A percentile compares a stretch with the other conserved stretches of the same genome.
phyloP scores from a whole-genome alignment of 768 basidiomycete species.

The Sutorius australiensis region DNA sequence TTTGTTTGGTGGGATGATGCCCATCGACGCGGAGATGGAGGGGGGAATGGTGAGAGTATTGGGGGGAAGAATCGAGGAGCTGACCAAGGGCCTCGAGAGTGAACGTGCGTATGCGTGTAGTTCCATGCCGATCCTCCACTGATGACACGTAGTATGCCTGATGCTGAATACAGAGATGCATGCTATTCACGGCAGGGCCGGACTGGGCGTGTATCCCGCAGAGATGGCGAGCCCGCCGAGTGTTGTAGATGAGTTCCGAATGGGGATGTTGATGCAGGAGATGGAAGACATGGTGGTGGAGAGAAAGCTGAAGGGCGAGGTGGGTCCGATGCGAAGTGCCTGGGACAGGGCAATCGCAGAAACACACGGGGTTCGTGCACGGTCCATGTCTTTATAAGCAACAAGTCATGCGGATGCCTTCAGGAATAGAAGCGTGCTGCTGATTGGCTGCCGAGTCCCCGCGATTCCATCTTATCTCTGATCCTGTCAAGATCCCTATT shows the following conservation, averaged over 20 bases:
- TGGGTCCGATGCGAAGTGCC: conserved; percentile 51
- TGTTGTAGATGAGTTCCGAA: conserved; percentile 32
- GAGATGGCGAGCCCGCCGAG: conserved; percentile 1
- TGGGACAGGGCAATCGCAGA: conserved; percentile 45
- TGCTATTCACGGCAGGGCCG: conserved; percentile 36
- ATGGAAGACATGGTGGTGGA: conserved; percentile 69
- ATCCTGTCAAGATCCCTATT: conserved; percentile 5
- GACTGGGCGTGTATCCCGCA: not conserved
- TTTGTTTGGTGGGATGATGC: conserved; percentile 43
- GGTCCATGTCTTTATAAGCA: conserved; percentile 27
- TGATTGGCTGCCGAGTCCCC: conserved; percentile 7
- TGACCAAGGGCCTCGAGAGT: conserved; percentile 46
- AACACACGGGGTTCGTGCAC: conserved; percentile 16
- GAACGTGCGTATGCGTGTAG: conserved; percentile 42
- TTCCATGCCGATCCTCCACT: not conserved
- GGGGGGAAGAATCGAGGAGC: conserved; percentile 40
- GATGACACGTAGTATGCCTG: conserved; percentile 39
- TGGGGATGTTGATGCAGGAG: conserved; percentile 46
- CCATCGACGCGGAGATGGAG: conserved; percentile 27
- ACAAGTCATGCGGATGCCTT: conserved; percentile 9
- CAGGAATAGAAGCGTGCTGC: not conserved
- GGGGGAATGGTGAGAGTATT: conserved; percentile 33
- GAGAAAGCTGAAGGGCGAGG: conserved; percentile 50
- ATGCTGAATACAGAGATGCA: conserved; percentile 54
- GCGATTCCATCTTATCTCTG: conserved; percentile 16